Evolutionary conservation across 768 basidiomycete species (phyloP), one percentile per base, ranked within the genome.

Genomic region (Brasilioporus rufonigricans): DNA sequence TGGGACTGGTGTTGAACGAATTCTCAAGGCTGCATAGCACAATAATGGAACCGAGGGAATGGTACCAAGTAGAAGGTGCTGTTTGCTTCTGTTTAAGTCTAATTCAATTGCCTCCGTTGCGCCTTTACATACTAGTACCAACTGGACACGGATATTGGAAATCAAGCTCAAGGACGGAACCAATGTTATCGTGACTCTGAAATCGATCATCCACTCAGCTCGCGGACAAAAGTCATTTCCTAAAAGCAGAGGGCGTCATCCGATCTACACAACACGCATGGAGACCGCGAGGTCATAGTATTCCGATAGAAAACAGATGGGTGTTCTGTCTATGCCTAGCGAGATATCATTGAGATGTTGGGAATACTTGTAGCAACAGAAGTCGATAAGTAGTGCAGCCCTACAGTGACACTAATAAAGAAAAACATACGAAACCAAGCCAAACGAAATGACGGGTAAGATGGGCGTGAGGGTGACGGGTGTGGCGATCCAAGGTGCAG

Each of bases 301-400:
- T 50, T 55, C 48, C 57, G 53, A 51, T 61, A 62, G 43, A 56
- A 46, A 62, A 57, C 50, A 59, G 39, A 12, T 29, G 52, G 58
- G 50, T 58, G 55, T 55, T 59, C 50, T 64, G 60, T 68, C 61
- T 67, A 67, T 53, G 55, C 58, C 53, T 60, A 57, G 52, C 39
- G 61, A 69, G 66, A 69, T 67, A 69, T 69, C 57, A 57, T 50
- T 60, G 65, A 50, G 58, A 56, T 63, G 60, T 18, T 14, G 63
- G 66, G 65, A 61, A 68, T 69, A 70, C 56, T 58, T 60, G 65
- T 68, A 63, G 58, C 67, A 68, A 65, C 61, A 69, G 56, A 39
- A 59, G 55, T 36, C 40, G 63, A 63, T 68, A 68, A 68, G 68
- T 70, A 61, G 56, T 53, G 62, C 48, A 57, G 40, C 59, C 27